Evolutionary conservation across 192 early-diverging fungal species (phyloP).

Genomic region (Backusella sp.): DNA sequence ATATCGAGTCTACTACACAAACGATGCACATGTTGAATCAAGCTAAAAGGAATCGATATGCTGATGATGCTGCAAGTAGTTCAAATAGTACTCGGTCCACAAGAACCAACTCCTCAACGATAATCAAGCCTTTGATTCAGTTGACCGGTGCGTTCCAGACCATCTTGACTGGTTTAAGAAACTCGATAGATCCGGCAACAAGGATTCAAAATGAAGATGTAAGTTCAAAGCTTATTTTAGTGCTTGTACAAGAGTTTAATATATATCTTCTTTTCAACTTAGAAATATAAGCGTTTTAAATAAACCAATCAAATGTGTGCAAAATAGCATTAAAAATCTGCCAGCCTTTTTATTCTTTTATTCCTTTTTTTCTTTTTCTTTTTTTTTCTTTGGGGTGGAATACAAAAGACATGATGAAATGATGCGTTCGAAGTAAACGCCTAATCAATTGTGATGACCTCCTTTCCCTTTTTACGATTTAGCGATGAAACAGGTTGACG

Average conservation of each 20-base stretch:
- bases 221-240: conserved; percentile 23
- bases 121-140: conserved; percentile 94
- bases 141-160: conserved; percentile 90
- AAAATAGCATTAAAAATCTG: neutral
- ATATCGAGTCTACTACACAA: conserved; percentile 77
- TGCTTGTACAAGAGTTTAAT: neutral
- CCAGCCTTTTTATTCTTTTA: neutral
- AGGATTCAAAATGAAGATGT: conserved; percentile 78
- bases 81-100: conserved; percentile 39
- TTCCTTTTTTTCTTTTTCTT: neutral
- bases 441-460: neutral
- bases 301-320: neutral
- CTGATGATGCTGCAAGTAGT: conserved; percentile 59
- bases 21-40: conserved; percentile 79
- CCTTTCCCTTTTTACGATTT: neutral
- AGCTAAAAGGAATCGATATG: conserved; percentile 47
- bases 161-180: conserved; percentile 88
- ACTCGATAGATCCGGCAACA: conserved; percentile 83
- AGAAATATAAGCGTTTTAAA: neutral
- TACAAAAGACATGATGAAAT: neutral
- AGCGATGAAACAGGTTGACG: neutral
- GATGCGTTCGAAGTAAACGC: neutral
- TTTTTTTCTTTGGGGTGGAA: neutral
- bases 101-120: conserved; percentile 78
- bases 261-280: neutral